Evolutionary conservation across 768 basidiomycete genomes (phyloP), one percentile per base, ranked within the genome.

Genomic region (Lentinula guzmanii): DNA sequence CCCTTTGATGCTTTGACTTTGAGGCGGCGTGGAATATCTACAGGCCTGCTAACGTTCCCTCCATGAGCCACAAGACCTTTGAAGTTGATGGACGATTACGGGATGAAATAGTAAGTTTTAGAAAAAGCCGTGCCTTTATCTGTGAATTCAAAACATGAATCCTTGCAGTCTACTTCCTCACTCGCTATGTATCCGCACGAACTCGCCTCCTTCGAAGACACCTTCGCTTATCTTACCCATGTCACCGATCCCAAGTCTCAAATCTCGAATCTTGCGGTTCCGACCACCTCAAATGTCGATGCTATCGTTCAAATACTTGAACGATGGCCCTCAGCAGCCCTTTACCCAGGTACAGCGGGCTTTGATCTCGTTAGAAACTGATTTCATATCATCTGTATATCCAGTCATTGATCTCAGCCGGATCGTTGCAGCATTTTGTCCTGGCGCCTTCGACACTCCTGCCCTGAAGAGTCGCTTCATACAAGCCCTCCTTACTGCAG

Each of bases 341-440:
- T 86, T 28, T 93, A 91, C 71, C 91, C 91, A 54, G 80, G 89
- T 88, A 71, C 33, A 75, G 67, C 56, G 21, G 37, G 16, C 35
- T 24, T 6, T 3, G n/a, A 24, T 18, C 3, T 8, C 21, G 21
- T 21, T 18, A 8, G 0, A 9, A 52, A 48, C 21, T 52, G 7
- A 39, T 35, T 42, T 52, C 13, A n/a, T 45, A 9, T 16, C 6
- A 21, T 13, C 11, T 18, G 15, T 7, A 33, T 31, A 50, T 35
- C 10, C 65, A 93, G 93, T 95, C 11, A 85, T 98, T 68, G 96
- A 98, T 68, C 81, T 98, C 11, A 79, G 85, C 56, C 86, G 97
- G 43, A 77, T 96, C 42, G 71, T 96, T 15, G 77, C 85, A 18
- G 90, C 84, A 2, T 87, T 81, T 69, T 82, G 80, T 53, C 82